Evolutionary conservation across 2,329 filamentous ascomycete genomes (phyloP).

Genomic region (Parastagonospora avenae): DNA sequence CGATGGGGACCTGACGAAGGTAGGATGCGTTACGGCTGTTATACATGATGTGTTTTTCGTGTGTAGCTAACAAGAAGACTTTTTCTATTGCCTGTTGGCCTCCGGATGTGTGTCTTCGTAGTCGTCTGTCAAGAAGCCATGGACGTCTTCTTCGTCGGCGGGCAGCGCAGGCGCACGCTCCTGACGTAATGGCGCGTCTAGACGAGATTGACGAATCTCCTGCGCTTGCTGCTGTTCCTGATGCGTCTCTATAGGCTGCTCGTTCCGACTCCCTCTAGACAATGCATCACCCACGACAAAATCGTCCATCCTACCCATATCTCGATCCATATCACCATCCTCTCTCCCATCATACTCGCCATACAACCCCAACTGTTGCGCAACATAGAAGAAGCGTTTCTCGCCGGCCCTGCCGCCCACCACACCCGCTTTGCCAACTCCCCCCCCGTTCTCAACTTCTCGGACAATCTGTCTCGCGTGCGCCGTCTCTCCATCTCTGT

Average conservation of each 20-base stretch:
- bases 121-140: slow-evolving; percentile 18
- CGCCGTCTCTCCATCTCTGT: slow-evolving; percentile 42
- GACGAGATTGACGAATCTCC: neutral
- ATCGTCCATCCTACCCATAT: neutral
- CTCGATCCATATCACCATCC: slow-evolving; percentile 9
- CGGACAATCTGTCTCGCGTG: slow-evolving; percentile 42
- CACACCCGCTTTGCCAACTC: slow-evolving; percentile 31
- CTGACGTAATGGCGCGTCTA: neutral
- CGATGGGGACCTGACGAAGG: too few species aligned
- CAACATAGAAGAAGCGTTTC: slow-evolving; percentile 21
- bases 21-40: too few species aligned
- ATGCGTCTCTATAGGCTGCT: neutral
- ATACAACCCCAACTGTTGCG: slow-evolving; percentile 12
- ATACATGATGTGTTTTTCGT: too few species aligned
- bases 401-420: slow-evolving; percentile 15
- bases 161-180: neutral
- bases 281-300: neutral
- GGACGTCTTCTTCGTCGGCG: slow-evolving; percentile 15
- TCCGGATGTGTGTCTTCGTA: slow-evolving; percentile 2
- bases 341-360: slow-evolving; percentile 9
- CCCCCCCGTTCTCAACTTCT: slow-evolving; percentile 43
- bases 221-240: neutral
- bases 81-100: neutral
- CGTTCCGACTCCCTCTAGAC: neutral
- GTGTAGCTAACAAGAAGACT: too few species aligned